Percentiles rank a stretch among this genome's conserved stretches.
phyloP scores from a whole-genome alignment of 2,329 filamentous ascomycete genomes.

The Exophiala calicioides region DNA sequence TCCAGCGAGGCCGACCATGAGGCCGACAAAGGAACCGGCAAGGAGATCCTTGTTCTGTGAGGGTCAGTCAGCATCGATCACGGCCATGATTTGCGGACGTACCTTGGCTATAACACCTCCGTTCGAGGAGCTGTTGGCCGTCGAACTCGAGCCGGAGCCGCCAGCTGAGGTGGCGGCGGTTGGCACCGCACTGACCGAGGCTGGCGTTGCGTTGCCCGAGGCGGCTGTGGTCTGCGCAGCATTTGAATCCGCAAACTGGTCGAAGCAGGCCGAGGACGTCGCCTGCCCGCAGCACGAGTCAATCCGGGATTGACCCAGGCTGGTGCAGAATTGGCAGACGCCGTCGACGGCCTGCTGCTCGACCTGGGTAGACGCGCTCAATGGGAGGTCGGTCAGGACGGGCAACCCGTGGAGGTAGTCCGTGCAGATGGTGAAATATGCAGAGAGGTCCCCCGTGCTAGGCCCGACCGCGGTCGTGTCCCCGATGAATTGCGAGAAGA shows the following conservation, averaged over 20 bases:
- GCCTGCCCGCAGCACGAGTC: constrained; percentile 8
- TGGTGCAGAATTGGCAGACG: constrained; percentile 7
- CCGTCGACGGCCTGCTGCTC: constrained; percentile 6
- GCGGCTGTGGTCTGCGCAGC: constrained; percentile 1
- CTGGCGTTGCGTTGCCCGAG: too few relatives aligned
- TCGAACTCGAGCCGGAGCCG: constrained; percentile 6
- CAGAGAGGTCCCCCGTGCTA: neutral
- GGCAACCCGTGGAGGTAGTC: constrained; percentile 5
- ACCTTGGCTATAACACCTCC: constrained; percentile 1
- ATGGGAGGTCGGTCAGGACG: neutral
- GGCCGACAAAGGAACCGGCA: neutral
- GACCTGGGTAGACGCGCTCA: neutral
- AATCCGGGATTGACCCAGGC: constrained; percentile 5
- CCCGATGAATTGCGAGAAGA: constrained; percentile 12
- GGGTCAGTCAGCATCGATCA: neutral
- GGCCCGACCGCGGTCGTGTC: neutral
- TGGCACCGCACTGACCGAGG: constrained; percentile 23
- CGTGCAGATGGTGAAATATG: constrained; percentile 6
- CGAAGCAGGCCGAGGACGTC: constrained; percentile 9
- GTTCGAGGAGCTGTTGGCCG: constrained; percentile 4
- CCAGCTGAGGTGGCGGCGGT: constrained; percentile 19
- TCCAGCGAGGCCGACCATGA: neutral
- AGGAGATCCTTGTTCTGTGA: constrained; percentile 8
- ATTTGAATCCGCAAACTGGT: constrained; percentile 9
- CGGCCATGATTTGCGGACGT: neutral